These are phyloP conservation scores for Aspergillus sp. DNA, from an alignment of 2,329 filamentous ascomycete genomes.

Conservation along the genomic window DNA sequence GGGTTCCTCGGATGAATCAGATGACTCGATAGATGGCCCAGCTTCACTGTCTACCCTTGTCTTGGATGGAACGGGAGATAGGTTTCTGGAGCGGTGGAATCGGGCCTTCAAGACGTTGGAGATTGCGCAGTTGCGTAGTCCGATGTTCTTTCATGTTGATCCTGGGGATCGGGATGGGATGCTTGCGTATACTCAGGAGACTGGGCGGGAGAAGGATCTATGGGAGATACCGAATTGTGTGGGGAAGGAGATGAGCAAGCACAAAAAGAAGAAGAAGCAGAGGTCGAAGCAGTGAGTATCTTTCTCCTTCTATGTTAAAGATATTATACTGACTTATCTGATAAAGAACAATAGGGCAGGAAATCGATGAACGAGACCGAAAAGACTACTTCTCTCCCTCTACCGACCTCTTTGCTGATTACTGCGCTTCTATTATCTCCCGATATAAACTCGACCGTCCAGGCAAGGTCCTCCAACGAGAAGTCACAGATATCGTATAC, in stretches of 20 bases:
- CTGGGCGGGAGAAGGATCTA: conserved; percentile 58
- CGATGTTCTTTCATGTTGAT: conserved; percentile 80
- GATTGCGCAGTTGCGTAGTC: conserved; percentile 69
- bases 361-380: conserved; percentile 62
- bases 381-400: conserved; percentile 68
- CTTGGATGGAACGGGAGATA: conserved; percentile 58
- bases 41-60: conserved; percentile 41
- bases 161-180: conserved; percentile 70
- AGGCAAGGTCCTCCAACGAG: conserved; percentile 55
- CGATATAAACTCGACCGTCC: conserved; percentile 54
- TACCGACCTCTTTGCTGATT: conserved; percentile 56
- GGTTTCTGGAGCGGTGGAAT: conserved; percentile 70
- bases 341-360: conserved; percentile 23
- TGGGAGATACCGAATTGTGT: conserved; percentile 69
- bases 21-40: neutral
- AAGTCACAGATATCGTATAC: conserved; percentile 59
- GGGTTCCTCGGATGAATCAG: neutral
- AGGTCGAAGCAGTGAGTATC: conserved; percentile 33
- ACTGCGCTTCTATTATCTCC: conserved; percentile 54
- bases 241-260: conserved; percentile 75
- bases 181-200: conserved; percentile 62
- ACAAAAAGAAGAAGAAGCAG: conserved; percentile 67
- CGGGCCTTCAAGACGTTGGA: conserved; percentile 62
- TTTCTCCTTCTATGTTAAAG: conserved; percentile 5
- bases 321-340: neutral